Evolutionary conservation across 768 basidiomycete species (phyloP).

Genomic region (Russula virescens): DNA sequence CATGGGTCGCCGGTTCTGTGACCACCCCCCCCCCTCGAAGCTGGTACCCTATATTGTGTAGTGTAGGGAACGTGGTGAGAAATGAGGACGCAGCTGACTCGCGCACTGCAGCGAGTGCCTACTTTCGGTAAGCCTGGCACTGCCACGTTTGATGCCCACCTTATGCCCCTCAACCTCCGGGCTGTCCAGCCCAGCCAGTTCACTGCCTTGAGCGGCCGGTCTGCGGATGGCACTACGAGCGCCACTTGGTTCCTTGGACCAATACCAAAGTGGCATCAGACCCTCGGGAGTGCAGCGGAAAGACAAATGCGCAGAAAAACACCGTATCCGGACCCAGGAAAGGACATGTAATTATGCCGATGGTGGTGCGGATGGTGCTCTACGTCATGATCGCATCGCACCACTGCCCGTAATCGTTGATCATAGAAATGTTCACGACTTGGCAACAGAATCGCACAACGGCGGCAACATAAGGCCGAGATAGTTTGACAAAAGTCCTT

Average conservation of each 20-base stretch:
- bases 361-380: background rate
- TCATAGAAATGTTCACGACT: background rate
- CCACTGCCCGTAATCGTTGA: background rate
- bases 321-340: background rate
- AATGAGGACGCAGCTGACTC: slow-evolving; percentile 4
- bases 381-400: background rate
- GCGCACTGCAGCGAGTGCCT: background rate
- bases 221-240: background rate
- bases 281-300: background rate
- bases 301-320: background rate
- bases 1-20: no score
- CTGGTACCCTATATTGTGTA: background rate
- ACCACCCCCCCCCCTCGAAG: no score
- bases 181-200: background rate
- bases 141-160: slow-evolving; percentile 7
- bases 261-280: background rate
- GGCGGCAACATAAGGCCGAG: background rate
- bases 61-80: background rate
- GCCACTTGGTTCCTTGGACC: background rate
- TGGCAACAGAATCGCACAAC: background rate
- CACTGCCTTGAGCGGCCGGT: background rate
- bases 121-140: background rate
- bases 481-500: background rate
- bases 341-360: background rate
- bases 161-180: background rate